phyloP scores from a whole-genome alignment of 208 protist genomes.

The Trypanosoma platydactyli region DNA sequence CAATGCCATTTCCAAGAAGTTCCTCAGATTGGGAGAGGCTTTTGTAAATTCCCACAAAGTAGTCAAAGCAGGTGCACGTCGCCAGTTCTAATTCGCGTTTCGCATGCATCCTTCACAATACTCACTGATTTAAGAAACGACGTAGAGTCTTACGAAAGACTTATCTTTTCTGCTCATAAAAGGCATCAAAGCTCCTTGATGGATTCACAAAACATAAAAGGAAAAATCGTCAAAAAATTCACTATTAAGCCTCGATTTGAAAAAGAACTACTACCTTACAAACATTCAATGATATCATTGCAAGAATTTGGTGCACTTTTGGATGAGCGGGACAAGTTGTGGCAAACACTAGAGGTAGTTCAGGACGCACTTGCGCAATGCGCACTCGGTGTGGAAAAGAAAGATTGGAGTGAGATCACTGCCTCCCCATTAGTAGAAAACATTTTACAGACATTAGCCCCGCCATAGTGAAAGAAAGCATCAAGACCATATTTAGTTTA shows the following conservation, averaged over 20 bases:
- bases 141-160: slow-evolving; percentile 24
- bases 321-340: slow-evolving; percentile 66
- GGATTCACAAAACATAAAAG: background rate
- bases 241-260: background rate
- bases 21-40: background rate
- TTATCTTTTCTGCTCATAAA: slow-evolving; percentile 14
- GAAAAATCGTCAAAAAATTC: background rate
- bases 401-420: background rate
- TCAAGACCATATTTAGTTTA: too few species aligned
- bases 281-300: slow-evolving; percentile 42
- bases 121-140: slow-evolving; percentile 22
- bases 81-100: background rate
- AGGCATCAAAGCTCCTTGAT: slow-evolving; percentile 20
- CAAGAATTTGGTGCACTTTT: slow-evolving; percentile 56
- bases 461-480: background rate
- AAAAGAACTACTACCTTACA: slow-evolving; percentile 14
- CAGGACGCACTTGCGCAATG: slow-evolving; percentile 10
- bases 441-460: slow-evolving; percentile 14
- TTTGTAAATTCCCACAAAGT: background rate
- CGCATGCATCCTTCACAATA: slow-evolving; percentile 3
- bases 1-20: background rate
- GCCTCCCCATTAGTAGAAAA: slow-evolving; percentile 15
- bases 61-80: background rate
- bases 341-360: slow-evolving; percentile 33
- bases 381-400: background rate